Evolutionary conservation across 768 basidiomycete species (phyloP).

Genomic region (Vararia minispora): DNA sequence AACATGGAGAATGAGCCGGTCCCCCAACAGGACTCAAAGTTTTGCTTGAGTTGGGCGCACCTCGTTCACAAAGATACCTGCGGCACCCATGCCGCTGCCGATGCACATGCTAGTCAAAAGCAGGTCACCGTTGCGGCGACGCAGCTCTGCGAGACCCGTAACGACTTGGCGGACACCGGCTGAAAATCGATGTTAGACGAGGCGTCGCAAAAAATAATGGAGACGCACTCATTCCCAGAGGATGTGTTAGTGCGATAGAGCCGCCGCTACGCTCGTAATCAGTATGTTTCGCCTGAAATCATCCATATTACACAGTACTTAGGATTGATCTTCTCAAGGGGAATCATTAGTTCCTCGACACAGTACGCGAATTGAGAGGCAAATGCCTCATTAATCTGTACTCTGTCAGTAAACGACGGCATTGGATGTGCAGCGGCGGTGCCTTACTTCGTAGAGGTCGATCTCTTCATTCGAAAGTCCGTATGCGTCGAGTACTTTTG

Average conservation of each 20-base stretch:
- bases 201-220: slow-evolving; percentile 8
- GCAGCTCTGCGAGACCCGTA: slow-evolving; percentile 77
- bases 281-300: background rate
- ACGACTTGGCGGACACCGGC: slow-evolving; percentile 83
- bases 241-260: slow-evolving; percentile 75
- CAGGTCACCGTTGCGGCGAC: slow-evolving; percentile 52
- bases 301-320: slow-evolving; percentile 42
- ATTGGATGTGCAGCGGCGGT: slow-evolving; percentile 1
- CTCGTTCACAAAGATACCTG: slow-evolving; percentile 72
- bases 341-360: slow-evolving; percentile 66
- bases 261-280: slow-evolving; percentile 47
- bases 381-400: slow-evolving; percentile 82
- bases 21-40: no score
- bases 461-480: slow-evolving; percentile 64
- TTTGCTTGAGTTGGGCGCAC: no score
- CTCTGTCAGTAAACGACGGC: background rate
- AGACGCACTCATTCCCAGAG: slow-evolving; percentile 70
- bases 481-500: slow-evolving; percentile 48
- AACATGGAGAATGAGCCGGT: no score
- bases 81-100: slow-evolving; percentile 87
- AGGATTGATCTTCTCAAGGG: slow-evolving; percentile 76
- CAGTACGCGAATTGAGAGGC: slow-evolving; percentile 93
- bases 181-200: slow-evolving; percentile 16
- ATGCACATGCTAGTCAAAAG: slow-evolving; percentile 78
- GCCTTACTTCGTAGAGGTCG: slow-evolving; percentile 59